Base-by-base conservation (phyloP, 2,329 filamentous ascomycete genomes). In the Chrysoporthe austroafricana region DNA sequence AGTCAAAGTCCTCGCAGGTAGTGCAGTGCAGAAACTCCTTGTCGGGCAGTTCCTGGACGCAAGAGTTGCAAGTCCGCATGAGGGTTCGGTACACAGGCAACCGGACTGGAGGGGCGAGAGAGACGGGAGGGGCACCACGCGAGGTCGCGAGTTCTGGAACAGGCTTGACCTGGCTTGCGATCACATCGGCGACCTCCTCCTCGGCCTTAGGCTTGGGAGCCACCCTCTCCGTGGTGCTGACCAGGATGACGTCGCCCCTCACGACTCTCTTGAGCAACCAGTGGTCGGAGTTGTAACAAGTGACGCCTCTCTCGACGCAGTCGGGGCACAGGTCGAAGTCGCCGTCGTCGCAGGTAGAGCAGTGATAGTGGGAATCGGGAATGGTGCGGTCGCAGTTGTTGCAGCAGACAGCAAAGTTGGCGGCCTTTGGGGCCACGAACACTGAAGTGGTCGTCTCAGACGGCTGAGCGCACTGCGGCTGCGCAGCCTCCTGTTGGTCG, bases 221-320 rank as follows among this genome's bases (percentile, higher is more conserved):
- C 68, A 97, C 85, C 34, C 86, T 91, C 80, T 97, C 92, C 1
- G 94, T 97, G 32, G 88, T 93, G 84, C 94, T 97, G 79, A 89
- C 93, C 72, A 93, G 86, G 66, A 97, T 90, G 71, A 88, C 84
- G 62, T 94, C 95, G 68, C 94, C 86, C 74, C 90, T 85, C 70
- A 97, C 88, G 71, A 88, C 89, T 68, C 96, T 91, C 87, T 97
- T 97, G 78, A 98, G 95, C 79, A 99, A 84, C 94, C 94, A 97
- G 81, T 99, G 96, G 71, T 88, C 86, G 42, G 90, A 86, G 67
- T 90, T 90, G 70, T 89, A 86, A 82, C 96, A 99, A 52, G 91
- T 87, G 67, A 91, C 84, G 71, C 94, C 94, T 54, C 84, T 82
- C 62, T 89, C 86, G 60, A 97, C 88, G 75, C 96, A 99, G 6